These are phyloP conservation scores for Trifolium pratense DNA, from an alignment of 306 rosid genomes.

Conservation along the genomic window DNA sequence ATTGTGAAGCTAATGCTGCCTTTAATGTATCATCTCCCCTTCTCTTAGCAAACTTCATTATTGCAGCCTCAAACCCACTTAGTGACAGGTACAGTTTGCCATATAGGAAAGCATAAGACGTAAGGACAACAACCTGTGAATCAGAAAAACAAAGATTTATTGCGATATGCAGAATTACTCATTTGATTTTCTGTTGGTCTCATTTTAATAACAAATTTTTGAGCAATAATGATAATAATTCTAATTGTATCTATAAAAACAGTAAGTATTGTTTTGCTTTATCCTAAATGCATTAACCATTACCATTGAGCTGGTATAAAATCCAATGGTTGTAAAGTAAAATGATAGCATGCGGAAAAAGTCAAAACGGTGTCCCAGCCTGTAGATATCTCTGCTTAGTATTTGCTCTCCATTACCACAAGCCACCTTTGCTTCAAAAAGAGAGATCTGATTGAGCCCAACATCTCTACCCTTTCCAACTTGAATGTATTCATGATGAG, in stretches of 20 bases:
- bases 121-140: constrained; percentile 76
- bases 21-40: constrained; percentile 65
- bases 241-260: constrained; percentile 12
- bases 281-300: constrained; percentile 37
- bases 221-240: neutral
- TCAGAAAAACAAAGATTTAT: constrained; percentile 40
- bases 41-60: constrained; percentile 66
- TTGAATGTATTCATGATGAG: constrained; percentile 98
- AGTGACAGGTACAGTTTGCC: constrained; percentile 88
- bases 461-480: constrained; percentile 99
- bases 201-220: constrained; percentile 15
- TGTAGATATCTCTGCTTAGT: constrained; percentile 87
- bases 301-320: constrained; percentile 88
- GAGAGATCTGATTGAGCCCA: constrained; percentile 96
- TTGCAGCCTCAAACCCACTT: constrained; percentile 86
- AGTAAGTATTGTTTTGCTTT: constrained; percentile 12
- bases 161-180: constrained; percentile 25
- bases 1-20: constrained; percentile 85
- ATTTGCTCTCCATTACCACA: constrained; percentile 97
- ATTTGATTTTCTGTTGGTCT: constrained; percentile 23
- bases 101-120: constrained; percentile 77
- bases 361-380: constrained; percentile 97
- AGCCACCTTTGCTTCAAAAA: constrained; percentile 96
- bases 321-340: constrained; percentile 89
- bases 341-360: constrained; percentile 95